Evolutionary conservation across 352 stramenopile genomes (phyloP).

Genomic region (Phytophthora agathidicida): DNA sequence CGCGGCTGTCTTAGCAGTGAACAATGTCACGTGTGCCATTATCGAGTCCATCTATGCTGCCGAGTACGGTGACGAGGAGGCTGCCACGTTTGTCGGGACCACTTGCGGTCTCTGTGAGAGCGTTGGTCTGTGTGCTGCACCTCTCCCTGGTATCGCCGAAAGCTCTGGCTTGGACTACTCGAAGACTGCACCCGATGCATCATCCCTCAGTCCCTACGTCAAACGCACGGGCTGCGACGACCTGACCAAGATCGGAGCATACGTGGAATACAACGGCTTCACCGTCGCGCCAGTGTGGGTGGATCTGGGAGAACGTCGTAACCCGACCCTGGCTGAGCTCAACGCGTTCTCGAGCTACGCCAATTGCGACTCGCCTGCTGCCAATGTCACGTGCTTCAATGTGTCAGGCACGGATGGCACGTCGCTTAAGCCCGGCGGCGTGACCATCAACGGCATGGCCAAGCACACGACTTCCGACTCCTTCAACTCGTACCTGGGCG

Average conservation of each 20-base stretch:
- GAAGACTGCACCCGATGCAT: slow-evolving; percentile 33
- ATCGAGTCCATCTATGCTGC: slow-evolving; percentile 51
- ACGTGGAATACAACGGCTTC: slow-evolving; percentile 69
- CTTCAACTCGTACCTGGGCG: slow-evolving; percentile 49
- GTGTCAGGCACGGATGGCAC: slow-evolving; percentile 58
- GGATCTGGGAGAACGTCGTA: slow-evolving; percentile 54
- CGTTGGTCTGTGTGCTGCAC: slow-evolving; percentile 62
- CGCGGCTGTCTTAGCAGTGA: slow-evolving; percentile 44
- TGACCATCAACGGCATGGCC: slow-evolving; percentile 55
- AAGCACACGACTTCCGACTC: slow-evolving; percentile 35
- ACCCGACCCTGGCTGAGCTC: slow-evolving; percentile 68
- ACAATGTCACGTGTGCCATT: slow-evolving; percentile 47
- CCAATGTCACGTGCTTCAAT: slow-evolving; percentile 63
- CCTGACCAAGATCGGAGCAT: slow-evolving; percentile 57
- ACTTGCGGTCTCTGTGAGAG: slow-evolving; percentile 56
- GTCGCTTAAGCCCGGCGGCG: slow-evolving; percentile 43
- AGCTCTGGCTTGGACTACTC: slow-evolving; percentile 68
- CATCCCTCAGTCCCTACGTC: slow-evolving; percentile 47
- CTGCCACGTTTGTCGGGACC: slow-evolving; percentile 34
- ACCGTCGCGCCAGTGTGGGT: slow-evolving; percentile 52
- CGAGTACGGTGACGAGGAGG: slow-evolving; percentile 44
- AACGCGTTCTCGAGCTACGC: slow-evolving; percentile 57
- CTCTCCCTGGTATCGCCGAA: slow-evolving; percentile 62
- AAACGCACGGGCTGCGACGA: slow-evolving; percentile 79
- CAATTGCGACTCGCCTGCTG: slow-evolving; percentile 51